Evolutionary conservation across 1,139 yeast species (phyloP).

Genomic region (Groenewaldozyma auringiensis): DNA sequence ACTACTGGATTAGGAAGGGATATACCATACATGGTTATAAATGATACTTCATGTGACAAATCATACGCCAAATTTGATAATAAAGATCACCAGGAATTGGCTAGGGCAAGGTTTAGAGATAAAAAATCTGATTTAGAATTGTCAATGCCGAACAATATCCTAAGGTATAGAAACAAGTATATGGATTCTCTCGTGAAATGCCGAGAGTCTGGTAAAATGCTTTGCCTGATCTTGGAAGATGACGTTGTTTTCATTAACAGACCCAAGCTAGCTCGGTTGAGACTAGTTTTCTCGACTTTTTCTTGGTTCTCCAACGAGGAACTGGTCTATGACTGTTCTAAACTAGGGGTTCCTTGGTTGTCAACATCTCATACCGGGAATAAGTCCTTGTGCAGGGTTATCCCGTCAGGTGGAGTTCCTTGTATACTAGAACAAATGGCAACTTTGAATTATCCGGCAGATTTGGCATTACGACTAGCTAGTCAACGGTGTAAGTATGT

Average conservation of each 20-base stretch:
- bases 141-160: not conserved
- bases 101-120: not conserved
- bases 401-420: constrained; percentile 11
- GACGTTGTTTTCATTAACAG: constrained; percentile 11
- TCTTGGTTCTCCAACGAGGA: constrained; percentile 11
- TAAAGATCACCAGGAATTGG: not conserved
- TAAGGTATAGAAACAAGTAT: constrained; percentile 6
- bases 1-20: not conserved
- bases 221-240: constrained; percentile 17
- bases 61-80: not conserved
- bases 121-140: not conserved
- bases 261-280: constrained; percentile 5
- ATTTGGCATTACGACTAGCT: constrained; percentile 13
- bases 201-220: constrained; percentile 14
- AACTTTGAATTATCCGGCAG: constrained; percentile 9
- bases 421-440: constrained; percentile 11
- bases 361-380: constrained; percentile 14
- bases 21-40: not conserved
- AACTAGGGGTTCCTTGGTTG: constrained; percentile 14
- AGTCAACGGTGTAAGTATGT: constrained; percentile 9
- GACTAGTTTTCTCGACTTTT: constrained; percentile 14
- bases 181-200: constrained; percentile 12
- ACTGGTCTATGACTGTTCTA: constrained; percentile 17
- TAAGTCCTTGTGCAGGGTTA: constrained; percentile 14
- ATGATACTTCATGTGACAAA: constrained; percentile 3